Evolutionary conservation across 179 eudicot genomes (phyloP).

Genomic region (Heliamphora pulchella): DNA sequence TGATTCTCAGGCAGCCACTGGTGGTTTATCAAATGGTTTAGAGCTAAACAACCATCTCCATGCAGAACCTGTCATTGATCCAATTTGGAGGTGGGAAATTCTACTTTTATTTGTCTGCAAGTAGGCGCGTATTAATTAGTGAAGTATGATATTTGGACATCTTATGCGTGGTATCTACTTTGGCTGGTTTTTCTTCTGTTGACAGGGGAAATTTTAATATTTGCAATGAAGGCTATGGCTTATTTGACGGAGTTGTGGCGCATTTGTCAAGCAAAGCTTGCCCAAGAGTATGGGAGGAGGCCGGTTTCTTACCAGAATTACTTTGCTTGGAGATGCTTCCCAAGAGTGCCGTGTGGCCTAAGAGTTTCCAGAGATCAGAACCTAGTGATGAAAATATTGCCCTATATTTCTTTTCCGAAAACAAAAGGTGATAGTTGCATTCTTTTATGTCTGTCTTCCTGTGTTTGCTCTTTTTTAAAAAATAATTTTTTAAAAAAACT

Average conservation of each 20-base stretch:
- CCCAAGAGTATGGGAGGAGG: slow-evolving; percentile 32
- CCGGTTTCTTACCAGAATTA: slow-evolving; percentile 25
- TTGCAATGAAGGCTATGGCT: slow-evolving; percentile 13
- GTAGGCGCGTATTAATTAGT: neutral
- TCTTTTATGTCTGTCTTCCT: neutral
- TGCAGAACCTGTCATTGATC: slow-evolving; percentile 34
- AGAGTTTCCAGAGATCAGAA: slow-evolving; percentile 30
- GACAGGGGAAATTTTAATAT: slow-evolving; percentile 40
- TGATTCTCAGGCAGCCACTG: slow-evolving; percentile 10
- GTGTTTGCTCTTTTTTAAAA: too few species aligned
- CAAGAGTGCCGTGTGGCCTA: slow-evolving; percentile 40
- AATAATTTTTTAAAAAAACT: neutral
- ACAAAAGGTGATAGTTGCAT: slow-evolving; percentile 22
- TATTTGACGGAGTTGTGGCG: slow-evolving; percentile 34
- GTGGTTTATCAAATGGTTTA: slow-evolving; percentile 12
- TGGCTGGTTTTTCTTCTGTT: slow-evolving; percentile 6
- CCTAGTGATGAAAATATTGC: slow-evolving; percentile 38
- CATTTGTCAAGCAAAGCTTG: slow-evolving; percentile 51
- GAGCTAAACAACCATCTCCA: slow-evolving; percentile 4
- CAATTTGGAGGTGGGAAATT: slow-evolving; percentile 45
- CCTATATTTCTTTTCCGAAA: slow-evolving; percentile 41
- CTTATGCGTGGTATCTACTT: neutral
- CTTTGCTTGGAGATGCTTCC: slow-evolving; percentile 33
- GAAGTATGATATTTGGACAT: neutral
- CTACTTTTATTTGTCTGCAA: neutral